Conservation (phyloP, 306 rosid species). For the Lagenaria siceraria region DNA sequence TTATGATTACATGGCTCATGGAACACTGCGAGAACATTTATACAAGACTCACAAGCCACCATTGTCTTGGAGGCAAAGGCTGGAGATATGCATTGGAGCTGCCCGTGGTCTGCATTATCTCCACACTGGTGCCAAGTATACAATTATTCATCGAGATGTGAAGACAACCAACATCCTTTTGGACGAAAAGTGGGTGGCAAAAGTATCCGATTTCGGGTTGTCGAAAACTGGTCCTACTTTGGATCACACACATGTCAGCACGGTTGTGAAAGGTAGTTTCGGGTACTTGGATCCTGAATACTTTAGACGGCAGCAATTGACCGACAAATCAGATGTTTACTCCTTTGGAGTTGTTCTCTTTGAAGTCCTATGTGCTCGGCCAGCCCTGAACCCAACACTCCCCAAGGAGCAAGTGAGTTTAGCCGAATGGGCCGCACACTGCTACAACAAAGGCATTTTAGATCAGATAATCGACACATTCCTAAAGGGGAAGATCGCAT, state of each 20-base stretch:
- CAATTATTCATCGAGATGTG: constrained; percentile 94
- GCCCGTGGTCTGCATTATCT: constrained; percentile 97
- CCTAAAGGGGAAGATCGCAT: constrained; percentile 83
- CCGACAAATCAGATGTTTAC: constrained; percentile 96
- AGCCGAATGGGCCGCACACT: constrained; percentile 97
- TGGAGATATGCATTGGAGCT: constrained; percentile 95
- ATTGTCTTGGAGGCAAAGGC: constrained; percentile 98
- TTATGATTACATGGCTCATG: constrained; percentile 87
- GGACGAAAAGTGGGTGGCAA: constrained; percentile 98
- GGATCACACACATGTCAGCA: constrained; percentile 96
- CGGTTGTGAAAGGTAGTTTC: constrained; percentile 96
- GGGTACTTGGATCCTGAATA: constrained; percentile 99
- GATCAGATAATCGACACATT: constrained; percentile 72
- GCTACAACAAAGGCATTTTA: constrained; percentile 83
- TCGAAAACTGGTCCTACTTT: constrained; percentile 96
- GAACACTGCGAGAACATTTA: constrained; percentile 90
- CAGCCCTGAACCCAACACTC: constrained; percentile 85
- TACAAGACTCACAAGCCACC: constrained; percentile 98
- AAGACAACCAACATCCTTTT: constrained; percentile 94
- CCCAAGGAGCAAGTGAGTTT: constrained; percentile 96
- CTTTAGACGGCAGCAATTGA: constrained; percentile 94
- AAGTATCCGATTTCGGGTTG: constrained; percentile 95
- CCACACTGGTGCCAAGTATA: constrained; percentile 95
- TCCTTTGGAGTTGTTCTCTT: constrained; percentile 96
- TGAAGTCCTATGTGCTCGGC: constrained; percentile 91